phyloP scores from a whole-genome alignment of 2,329 filamentous ascomycete species.

The Colletotrichum sidae region DNA sequence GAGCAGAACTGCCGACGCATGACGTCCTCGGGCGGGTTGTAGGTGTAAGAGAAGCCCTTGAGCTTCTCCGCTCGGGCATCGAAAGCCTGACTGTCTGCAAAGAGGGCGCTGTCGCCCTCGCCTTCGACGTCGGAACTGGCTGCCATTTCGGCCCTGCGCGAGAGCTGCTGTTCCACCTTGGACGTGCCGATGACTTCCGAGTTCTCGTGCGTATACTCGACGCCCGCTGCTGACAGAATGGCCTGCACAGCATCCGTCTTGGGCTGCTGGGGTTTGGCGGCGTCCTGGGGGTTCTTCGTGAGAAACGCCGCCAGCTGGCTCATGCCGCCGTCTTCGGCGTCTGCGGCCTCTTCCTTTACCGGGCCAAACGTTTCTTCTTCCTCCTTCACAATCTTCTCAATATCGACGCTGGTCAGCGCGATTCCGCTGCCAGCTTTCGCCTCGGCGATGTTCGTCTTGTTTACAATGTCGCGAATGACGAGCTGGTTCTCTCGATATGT shows the following conservation, averaged over 20 bases:
- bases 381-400: conserved; percentile 69
- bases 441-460: conserved; percentile 98
- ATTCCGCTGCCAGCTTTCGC: conserved; percentile 88
- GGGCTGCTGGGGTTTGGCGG: conserved; percentile 52
- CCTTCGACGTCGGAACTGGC: conserved; percentile 57
- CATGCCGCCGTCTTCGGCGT: conserved; percentile 72
- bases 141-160: conserved; percentile 76
- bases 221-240: conserved; percentile 87
- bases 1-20: conserved; percentile 87
- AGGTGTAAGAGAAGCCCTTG: conserved; percentile 52
- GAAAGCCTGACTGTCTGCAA: conserved; percentile 61
- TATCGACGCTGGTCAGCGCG: conserved; percentile 79
- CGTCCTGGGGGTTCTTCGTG: conserved; percentile 52
- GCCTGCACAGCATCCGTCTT: conserved; percentile 84
- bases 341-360: conserved; percentile 57
- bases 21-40: conserved; percentile 80
- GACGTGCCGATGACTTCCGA: conserved; percentile 93
- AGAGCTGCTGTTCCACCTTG: conserved; percentile 89
- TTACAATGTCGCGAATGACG: conserved; percentile 92
- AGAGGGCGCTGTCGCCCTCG: conserved; percentile 67
- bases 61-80: conserved; percentile 26
- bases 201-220: conserved; percentile 97
- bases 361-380: conserved; percentile 45
- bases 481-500: conserved; percentile 83
- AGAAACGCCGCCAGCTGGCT: conserved; percentile 65